These are phyloP conservation scores for Oryza rufipogon DNA, from an alignment of 176 grass and related monocot species.

Conservation along the genomic window DNA sequence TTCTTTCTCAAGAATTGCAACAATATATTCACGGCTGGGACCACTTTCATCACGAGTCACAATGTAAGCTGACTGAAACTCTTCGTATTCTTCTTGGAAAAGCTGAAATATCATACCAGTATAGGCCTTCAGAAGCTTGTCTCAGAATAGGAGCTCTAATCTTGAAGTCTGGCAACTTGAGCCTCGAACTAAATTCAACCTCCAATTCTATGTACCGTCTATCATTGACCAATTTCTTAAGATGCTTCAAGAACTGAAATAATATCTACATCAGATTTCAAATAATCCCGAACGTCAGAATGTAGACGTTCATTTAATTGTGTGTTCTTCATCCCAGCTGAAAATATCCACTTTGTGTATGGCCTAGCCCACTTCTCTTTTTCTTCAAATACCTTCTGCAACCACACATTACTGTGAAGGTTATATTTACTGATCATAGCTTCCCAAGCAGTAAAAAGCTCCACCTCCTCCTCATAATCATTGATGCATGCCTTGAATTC, in stretches of 20 bases:
- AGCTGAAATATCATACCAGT: constrained; percentile 66
- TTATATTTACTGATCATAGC: constrained; percentile 66
- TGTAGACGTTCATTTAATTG: constrained; percentile 51
- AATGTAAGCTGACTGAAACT: constrained; percentile 68
- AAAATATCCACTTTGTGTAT: constrained; percentile 63
- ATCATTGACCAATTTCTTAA: constrained; percentile 52
- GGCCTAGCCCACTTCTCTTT: constrained; percentile 73
- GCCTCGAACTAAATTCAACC: constrained; percentile 47
- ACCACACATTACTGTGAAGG: constrained; percentile 51
- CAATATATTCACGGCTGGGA: constrained; percentile 50
- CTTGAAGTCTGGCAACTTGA: constrained; percentile 59
- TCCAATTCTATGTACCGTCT: constrained; percentile 56
- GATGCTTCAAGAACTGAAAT: constrained; percentile 52
- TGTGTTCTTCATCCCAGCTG: constrained; percentile 64
- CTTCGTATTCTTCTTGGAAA: constrained; percentile 70
- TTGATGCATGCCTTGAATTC: constrained; percentile 71
- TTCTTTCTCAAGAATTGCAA: constrained; percentile 61
- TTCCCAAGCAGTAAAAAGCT: constrained; percentile 57
- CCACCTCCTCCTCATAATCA: constrained; percentile 59
- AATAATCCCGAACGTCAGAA: constrained; percentile 43
- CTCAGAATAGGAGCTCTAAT: constrained; percentile 65
- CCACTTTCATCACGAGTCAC: constrained; percentile 52
- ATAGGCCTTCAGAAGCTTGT: constrained; percentile 64
- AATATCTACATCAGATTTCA: constrained; percentile 51
- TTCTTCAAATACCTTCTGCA: constrained; percentile 64